These are phyloP conservation scores for Didymella exigua DNA, from an alignment of 2,329 filamentous ascomycete species.

Conservation along the genomic window DNA sequence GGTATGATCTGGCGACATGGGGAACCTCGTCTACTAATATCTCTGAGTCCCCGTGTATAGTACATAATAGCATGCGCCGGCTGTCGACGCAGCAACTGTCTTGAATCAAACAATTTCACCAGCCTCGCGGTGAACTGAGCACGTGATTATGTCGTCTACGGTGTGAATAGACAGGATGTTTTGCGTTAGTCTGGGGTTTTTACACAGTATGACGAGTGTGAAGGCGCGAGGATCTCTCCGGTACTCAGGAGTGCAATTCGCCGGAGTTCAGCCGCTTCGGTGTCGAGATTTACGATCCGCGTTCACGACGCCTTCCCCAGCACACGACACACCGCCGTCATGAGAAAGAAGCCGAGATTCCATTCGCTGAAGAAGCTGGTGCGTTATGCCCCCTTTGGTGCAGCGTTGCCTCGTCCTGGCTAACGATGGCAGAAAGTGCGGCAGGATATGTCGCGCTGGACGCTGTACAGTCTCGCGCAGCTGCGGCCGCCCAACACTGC, in stretches of 20 bases:
- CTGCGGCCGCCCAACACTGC: slow-evolving; percentile 51
- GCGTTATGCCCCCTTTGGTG: slow-evolving; percentile 17
- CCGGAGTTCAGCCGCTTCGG: background rate
- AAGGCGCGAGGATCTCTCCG: no score
- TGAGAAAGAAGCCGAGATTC: slow-evolving; percentile 61
- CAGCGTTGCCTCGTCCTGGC: background rate
- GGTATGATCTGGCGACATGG: background rate
- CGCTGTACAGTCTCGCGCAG: slow-evolving; percentile 83
- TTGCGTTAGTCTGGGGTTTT: no score
- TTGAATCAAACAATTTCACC: no score
- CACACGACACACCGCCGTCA: slow-evolving; percentile 29
- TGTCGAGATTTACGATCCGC: background rate
- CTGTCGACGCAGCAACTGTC: no score
- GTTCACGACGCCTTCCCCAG: background rate
- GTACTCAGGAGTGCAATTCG: background rate
- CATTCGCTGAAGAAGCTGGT: slow-evolving; percentile 71
- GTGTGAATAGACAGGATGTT: no score
- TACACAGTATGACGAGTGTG: no score
- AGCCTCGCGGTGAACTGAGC: no score
- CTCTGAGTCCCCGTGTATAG: slow-evolving; percentile 14
- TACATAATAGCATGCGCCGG: background rate
- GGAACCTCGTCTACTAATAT: slow-evolving; percentile 13
- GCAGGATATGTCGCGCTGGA: slow-evolving; percentile 97
- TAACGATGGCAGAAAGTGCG: slow-evolving; percentile 74
- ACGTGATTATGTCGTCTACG: no score